These are phyloP conservation scores for Platismatia glauca DNA, from an alignment of 495 filamentous ascomycete genomes.

Conservation along the genomic window DNA sequence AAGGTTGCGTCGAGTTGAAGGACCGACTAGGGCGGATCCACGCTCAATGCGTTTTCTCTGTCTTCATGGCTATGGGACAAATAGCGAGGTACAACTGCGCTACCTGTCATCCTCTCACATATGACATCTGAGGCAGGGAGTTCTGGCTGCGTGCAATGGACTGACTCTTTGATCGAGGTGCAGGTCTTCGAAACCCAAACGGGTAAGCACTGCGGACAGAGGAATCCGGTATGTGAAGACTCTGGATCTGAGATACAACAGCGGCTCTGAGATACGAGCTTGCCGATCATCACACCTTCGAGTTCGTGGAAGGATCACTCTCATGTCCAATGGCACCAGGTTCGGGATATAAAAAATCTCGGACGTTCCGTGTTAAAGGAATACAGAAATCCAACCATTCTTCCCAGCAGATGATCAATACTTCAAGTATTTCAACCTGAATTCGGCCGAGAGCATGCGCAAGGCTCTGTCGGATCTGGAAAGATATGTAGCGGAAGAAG, in stretches of 20 bases:
- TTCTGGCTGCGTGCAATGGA: background rate
- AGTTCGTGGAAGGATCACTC: conserved; percentile 30
- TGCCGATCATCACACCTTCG: conserved; percentile 28
- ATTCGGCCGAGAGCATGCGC: conserved; percentile 12
- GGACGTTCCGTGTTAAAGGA: background rate
- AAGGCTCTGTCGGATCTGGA: conserved; percentile 23
- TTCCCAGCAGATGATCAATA: conserved; percentile 16
- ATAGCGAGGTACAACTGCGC: background rate
- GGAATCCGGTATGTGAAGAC: background rate
- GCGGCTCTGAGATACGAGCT: conserved; percentile 30
- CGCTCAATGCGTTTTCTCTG: background rate
- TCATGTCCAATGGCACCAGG: conserved; percentile 23
- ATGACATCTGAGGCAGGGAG: background rate
- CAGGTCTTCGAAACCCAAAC: background rate
- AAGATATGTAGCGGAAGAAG: conserved; percentile 23
- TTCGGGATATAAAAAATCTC: background rate
- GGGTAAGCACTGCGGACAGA: background rate
- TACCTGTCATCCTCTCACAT: background rate
- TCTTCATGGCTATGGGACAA: background rate
- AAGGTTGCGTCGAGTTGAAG: background rate
- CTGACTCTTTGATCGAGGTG: background rate
- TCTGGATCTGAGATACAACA: background rate
- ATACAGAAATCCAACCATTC: conserved; percentile 11
- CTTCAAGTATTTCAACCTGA: conserved; percentile 23
- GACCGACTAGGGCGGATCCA: background rate